phyloP scores from a whole-genome alignment of 352 stramenopile species.

The Pilasporangium apinafurcum region DNA sequence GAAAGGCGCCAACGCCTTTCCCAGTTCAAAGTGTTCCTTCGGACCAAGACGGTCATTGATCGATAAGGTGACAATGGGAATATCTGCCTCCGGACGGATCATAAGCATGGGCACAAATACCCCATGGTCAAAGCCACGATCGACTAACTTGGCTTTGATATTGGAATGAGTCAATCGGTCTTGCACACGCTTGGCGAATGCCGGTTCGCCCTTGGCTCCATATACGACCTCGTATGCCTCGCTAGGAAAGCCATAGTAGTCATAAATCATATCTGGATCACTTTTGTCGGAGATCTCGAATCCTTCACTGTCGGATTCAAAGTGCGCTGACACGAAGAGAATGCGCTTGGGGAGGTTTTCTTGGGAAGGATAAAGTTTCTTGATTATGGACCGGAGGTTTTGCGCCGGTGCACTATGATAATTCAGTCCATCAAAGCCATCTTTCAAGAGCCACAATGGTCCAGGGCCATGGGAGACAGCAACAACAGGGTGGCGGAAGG shows the following conservation, averaged over 20 bases:
- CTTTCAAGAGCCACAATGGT: conserved; percentile 33
- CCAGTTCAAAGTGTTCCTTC: conserved; percentile 41
- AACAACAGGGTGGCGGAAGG: conserved; percentile 18
- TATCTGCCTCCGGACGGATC: conserved; percentile 81
- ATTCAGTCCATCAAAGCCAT: conserved; percentile 12
- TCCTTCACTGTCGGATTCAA: conserved; percentile 35
- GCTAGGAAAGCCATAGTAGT: conserved; percentile 88
- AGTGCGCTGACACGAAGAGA: conserved; percentile 87
- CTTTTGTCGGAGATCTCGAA: conserved; percentile 42
- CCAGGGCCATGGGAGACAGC: conserved; percentile 40
- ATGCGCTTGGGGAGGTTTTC: conserved; percentile 53
- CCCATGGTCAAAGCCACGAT: conserved; percentile 87
- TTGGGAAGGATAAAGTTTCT: conserved; percentile 29
- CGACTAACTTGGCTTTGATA: conserved; percentile 34
- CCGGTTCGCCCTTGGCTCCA: conserved; percentile 58
- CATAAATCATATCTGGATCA: conserved; percentile 67
- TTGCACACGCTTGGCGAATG: conserved; percentile 64
- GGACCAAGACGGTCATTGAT: conserved; percentile 34
- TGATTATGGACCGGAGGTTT: conserved; percentile 26
- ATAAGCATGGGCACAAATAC: conserved; percentile 90
- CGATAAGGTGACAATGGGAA: conserved; percentile 84
- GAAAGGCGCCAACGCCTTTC: conserved; percentile 39
- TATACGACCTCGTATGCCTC: conserved; percentile 87
- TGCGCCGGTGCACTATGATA: conserved; percentile 16
- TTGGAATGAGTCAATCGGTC: conserved; percentile 35